phyloP scores from a whole-genome alignment of 192 early-diverging fungal genomes.

The Rhizophagus clarus region DNA sequence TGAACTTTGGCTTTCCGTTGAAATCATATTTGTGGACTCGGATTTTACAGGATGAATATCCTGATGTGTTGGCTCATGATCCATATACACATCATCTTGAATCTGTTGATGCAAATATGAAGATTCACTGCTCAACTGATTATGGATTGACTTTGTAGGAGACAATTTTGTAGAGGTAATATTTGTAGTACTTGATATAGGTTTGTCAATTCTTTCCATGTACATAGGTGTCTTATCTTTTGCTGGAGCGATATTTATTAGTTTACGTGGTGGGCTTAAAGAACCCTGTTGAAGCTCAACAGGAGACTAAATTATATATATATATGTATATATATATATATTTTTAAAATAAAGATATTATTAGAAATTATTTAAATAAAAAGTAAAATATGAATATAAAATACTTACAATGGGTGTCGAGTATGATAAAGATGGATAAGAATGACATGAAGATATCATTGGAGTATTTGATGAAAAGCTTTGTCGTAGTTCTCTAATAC shows the following conservation, averaged over 20 bases:
- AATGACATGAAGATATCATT: constrained; percentile 33
- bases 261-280: neutral
- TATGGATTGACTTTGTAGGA: neutral
- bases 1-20: neutral
- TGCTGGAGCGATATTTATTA: neutral
- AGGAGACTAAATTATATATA: neutral
- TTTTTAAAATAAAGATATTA: neutral
- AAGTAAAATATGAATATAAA: neutral
- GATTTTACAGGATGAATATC: neutral
- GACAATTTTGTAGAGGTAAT: too few relatives aligned
- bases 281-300: neutral
- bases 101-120: neutral
- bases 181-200: neutral
- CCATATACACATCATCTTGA: neutral
- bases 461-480: constrained; percentile 36
- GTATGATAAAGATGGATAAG: constrained; percentile 37
- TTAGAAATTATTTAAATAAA: neutral
- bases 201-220: neutral
- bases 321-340: too few relatives aligned
- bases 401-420: neutral
- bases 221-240: neutral
- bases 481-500: constrained; percentile 46
- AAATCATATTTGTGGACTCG: neutral
- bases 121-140: neutral
- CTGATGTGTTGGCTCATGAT: neutral